phyloP scores from a whole-genome alignment of 2,329 filamentous ascomycete genomes.

The Trichoderma harzianum region DNA sequence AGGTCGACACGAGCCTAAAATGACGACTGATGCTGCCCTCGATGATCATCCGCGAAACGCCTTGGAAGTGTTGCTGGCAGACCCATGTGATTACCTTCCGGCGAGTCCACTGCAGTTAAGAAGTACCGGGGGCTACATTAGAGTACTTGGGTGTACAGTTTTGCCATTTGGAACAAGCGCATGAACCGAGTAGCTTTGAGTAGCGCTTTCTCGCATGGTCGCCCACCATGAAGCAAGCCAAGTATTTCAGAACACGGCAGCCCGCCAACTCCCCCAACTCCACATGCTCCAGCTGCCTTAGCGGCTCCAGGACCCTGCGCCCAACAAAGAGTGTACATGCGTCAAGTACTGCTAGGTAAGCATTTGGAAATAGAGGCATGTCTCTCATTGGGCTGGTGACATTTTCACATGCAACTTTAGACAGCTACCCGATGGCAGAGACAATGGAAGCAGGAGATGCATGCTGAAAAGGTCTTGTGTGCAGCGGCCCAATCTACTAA shows the following conservation, averaged over 20 bases:
- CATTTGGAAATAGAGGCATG: not conserved
- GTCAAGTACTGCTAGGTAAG: not conserved
- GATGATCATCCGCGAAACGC: slow-evolving; percentile 13
- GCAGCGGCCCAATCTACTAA: not conserved
- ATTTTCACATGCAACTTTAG: not conserved
- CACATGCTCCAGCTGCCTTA: not conserved
- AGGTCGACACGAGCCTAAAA: slow-evolving; percentile 6
- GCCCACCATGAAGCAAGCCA: not conserved
- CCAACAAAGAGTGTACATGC: slow-evolving; percentile 7
- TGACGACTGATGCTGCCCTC: slow-evolving; percentile 4
- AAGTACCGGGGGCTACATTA: not conserved
- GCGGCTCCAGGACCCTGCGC: not conserved
- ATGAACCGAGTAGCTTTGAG: not conserved
- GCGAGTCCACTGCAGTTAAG: not conserved
- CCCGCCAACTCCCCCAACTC: not conserved
- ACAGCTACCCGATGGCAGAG: not conserved
- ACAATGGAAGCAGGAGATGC: not conserved
- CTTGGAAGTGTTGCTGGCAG: not conserved
- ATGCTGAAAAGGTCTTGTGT: not conserved
- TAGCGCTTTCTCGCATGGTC: not conserved
- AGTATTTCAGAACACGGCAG: not conserved
- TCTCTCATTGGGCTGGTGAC: not conserved
- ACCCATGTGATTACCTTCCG: slow-evolving; percentile 12
- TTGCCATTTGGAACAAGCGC: rapidly evolving
- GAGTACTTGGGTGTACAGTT: not conserved